These are phyloP conservation scores for Hyphopichia fennica DNA, from an alignment of 1,139 yeast species.

Conservation along the genomic window DNA sequence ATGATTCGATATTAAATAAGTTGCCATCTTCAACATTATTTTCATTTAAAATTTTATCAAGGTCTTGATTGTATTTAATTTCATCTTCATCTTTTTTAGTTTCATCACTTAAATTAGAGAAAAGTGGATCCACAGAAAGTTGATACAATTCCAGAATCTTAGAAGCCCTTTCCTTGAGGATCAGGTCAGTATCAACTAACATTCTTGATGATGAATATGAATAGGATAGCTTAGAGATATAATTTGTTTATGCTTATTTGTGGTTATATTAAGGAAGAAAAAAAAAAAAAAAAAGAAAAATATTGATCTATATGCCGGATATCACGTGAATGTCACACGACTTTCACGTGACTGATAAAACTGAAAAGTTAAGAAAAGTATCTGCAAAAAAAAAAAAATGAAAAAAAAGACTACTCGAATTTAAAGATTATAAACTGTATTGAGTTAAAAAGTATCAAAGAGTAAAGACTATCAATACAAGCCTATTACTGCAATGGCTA, in stretches of 20 bases:
- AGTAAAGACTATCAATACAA: too few relatives aligned
- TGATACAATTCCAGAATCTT: constrained; percentile 4
- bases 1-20: not conserved
- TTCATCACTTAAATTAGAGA: not conserved
- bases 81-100: not conserved
- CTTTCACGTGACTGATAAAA: not conserved
- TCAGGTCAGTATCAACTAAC: not conserved
- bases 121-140: constrained; percentile 3
- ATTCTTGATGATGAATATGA: not conserved
- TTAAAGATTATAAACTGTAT: too few relatives aligned
- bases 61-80: not conserved
- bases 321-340: constrained; percentile 5
- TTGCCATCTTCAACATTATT: not conserved
- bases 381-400: not conserved
- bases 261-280: not conserved
- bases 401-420: too few relatives aligned
- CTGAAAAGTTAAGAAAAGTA: not conserved
- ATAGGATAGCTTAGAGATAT: too few relatives aligned
- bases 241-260: too few relatives aligned
- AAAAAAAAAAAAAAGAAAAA: not conserved
- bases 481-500: too few relatives aligned
- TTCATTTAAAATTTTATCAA: not conserved
- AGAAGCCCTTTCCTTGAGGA: not conserved
- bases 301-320: not conserved
- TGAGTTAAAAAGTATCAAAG: too few relatives aligned